Percentiles rank a stretch among this genome's conserved stretches.
Conservation (phyloP, 1,284 basidiomycete species). For the Dichomitus squalens region DNA sequence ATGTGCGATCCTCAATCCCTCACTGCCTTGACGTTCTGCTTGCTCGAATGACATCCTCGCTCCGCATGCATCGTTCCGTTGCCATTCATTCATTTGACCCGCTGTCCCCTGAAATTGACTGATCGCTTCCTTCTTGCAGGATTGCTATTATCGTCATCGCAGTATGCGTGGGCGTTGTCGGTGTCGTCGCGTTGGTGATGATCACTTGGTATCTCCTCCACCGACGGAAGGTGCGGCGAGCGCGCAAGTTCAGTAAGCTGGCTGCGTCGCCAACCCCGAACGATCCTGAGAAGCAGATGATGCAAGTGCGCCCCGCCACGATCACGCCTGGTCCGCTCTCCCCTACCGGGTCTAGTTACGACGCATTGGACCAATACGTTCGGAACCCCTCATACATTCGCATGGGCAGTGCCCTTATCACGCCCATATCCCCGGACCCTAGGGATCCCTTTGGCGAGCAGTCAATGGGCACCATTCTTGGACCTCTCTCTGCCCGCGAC, state of each 20-base stretch:
- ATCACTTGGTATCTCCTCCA: constrained; percentile 45
- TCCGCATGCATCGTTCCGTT: background rate
- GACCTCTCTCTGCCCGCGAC: constrained; percentile 20
- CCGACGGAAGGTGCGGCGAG: constrained; percentile 33
- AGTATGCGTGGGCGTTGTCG: constrained; percentile 40
- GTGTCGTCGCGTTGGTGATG: constrained; percentile 43
- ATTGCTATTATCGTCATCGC: constrained; percentile 36
- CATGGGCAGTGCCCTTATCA: constrained; percentile 15
- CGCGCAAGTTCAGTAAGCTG: constrained; percentile 18
- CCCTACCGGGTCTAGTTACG: constrained; percentile 11
- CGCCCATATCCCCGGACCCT: constrained; percentile 17
- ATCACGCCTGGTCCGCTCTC: constrained; percentile 12
- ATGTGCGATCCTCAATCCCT: background rate
- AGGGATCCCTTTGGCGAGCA: constrained; percentile 20
- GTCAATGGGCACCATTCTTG: constrained; percentile 13
- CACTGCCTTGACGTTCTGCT: background rate
- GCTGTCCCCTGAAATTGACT: background rate
- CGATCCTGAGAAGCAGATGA: constrained; percentile 20
- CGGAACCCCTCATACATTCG: constrained; percentile 22
- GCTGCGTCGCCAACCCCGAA: constrained; percentile 6
- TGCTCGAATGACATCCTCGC: background rate
- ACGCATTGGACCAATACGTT: constrained; percentile 8
- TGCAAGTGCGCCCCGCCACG: background rate
- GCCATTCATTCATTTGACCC: background rate
- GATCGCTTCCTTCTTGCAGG: constrained; percentile 5